These are phyloP conservation scores for Cyberlindnera saturnus DNA, from an alignment of 805 yeast genomes.

Conservation along the genomic window DNA sequence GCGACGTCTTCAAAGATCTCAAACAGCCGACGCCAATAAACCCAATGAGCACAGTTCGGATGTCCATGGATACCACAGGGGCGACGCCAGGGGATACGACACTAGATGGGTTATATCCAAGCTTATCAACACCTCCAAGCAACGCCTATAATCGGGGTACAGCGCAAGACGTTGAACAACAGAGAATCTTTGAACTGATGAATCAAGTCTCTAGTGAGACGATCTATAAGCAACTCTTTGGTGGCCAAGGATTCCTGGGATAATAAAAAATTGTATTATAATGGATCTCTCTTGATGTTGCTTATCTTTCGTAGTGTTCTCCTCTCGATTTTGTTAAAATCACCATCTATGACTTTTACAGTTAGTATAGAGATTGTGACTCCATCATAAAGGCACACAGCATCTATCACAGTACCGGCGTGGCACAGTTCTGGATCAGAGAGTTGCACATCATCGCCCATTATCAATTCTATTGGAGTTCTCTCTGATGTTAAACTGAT, in stretches of 20 bases:
- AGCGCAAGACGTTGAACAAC: constrained; percentile 39
- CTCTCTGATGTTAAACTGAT: constrained; percentile 6
- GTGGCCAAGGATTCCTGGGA: constrained; percentile 17
- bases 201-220: constrained; percentile 52
- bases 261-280: not conserved
- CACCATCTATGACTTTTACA: constrained; percentile 7
- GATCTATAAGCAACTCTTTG: constrained; percentile 64
- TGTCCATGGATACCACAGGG: not conserved
- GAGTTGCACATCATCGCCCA: constrained; percentile 10
- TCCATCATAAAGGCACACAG: constrained; percentile 14
- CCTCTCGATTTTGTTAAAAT: constrained; percentile 2
- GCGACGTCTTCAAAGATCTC: constrained; percentile 10
- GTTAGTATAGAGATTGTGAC: constrained; percentile 3
- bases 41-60: not conserved
- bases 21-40: constrained; percentile 7
- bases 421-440: constrained; percentile 15
- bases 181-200: constrained; percentile 52
- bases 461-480: constrained; percentile 4
- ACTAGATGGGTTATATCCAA: constrained; percentile 1
- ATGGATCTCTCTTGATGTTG: constrained; percentile 4
- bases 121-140: constrained; percentile 19
- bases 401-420: constrained; percentile 17
- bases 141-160: constrained; percentile 1
- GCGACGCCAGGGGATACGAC: not conserved
- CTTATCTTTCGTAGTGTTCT: constrained; percentile 6